Evolutionary conservation across 2,329 filamentous ascomycete genomes (phyloP).

Genomic region (Pseudocercospora macadamiae): DNA sequence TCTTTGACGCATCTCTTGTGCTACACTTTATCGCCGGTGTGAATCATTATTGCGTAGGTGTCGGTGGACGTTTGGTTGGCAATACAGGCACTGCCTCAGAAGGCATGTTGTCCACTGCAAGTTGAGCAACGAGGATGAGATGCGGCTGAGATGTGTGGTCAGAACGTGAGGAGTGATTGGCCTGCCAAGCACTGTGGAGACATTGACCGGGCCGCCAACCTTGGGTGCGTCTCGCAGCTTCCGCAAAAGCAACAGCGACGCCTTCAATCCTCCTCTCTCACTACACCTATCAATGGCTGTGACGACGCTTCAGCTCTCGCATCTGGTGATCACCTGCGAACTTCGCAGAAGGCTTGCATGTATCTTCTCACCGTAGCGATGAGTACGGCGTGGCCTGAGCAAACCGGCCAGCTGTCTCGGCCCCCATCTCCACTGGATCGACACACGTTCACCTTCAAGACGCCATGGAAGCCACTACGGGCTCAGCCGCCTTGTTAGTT

Average conservation of each 20-base stretch:
- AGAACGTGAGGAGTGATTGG: neutral
- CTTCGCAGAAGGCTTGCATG: no score
- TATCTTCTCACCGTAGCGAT: neutral
- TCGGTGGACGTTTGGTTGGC: no score
- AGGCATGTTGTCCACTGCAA: neutral
- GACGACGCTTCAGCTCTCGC: neutral
- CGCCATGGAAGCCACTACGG: slow-evolving; percentile 15
- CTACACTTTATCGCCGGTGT: neutral
- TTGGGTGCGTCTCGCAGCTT: no score
- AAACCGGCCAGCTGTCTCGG: neutral
- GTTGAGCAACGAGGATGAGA: neutral
- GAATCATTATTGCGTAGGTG: no score
- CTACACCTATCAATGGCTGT: neutral
- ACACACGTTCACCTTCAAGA: neutral
- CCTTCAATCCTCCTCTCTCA: neutral
- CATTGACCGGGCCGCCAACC: neutral
- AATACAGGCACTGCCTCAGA: neutral
- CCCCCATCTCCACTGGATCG: neutral
- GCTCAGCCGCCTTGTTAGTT: slow-evolving; percentile 7
- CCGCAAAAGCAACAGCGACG: no score
- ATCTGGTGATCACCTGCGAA: no score
- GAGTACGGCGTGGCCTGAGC: neutral
- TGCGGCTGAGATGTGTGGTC: neutral
- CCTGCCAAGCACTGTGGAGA: neutral
- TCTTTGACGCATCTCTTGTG: neutral